Evolutionary conservation across 2,329 filamentous ascomycete species (phyloP).

Genomic region (Trichoderma oligosporum): DNA sequence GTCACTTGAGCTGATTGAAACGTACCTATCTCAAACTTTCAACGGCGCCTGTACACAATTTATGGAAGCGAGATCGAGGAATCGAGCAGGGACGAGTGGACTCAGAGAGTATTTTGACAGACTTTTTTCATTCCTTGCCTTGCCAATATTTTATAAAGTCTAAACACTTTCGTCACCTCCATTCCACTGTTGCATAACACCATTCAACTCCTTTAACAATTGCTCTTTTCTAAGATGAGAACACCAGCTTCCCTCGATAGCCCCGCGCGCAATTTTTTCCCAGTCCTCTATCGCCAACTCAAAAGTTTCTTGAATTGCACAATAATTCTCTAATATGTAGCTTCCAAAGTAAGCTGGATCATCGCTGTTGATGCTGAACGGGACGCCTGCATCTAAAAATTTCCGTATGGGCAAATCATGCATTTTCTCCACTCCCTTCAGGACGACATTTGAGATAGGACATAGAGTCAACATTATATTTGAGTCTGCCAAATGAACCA

Average conservation of each 20-base stretch:
- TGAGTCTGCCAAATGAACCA: conserved; percentile 54
- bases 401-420: conserved; percentile 52
- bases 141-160: not conserved
- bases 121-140: too few relatives aligned
- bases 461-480: conserved; percentile 66
- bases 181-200: conserved; percentile 22
- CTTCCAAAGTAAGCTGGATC: conserved; percentile 74
- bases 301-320: conserved; percentile 70
- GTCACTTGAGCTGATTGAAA: too few relatives aligned
- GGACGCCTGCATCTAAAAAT: conserved; percentile 61
- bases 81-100: too few relatives aligned
- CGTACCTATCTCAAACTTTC: too few relatives aligned
- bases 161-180: not conserved
- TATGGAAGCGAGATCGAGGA: too few relatives aligned
- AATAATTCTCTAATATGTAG: conserved; percentile 70
- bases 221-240: conserved; percentile 57
- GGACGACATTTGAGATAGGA: conserved; percentile 65
- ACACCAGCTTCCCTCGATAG: conserved; percentile 69
- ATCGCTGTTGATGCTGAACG: conserved; percentile 70
- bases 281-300: conserved; percentile 60
- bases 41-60: too few relatives aligned
- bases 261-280: conserved; percentile 57
- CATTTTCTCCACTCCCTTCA: conserved; percentile 28
- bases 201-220: conserved; percentile 46
- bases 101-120: too few relatives aligned